Percentiles rank a stretch among this genome's conserved stretches.
These are phyloP conservation scores for Melastoma candidum DNA, from an alignment of 441 rosid genomes.

Conservation along the genomic window DNA sequence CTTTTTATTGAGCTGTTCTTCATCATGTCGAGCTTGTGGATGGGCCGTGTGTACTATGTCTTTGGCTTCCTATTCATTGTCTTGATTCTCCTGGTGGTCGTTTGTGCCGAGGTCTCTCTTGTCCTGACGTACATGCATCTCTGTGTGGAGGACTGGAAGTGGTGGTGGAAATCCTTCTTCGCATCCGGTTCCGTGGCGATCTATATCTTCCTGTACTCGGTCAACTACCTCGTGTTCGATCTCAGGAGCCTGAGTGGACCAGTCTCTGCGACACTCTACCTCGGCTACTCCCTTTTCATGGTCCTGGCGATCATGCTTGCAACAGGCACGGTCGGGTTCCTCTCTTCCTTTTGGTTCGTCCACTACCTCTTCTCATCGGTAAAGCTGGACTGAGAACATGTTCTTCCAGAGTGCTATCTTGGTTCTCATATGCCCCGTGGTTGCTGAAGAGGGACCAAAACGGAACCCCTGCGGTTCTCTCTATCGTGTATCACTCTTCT, in stretches of 20 bases:
- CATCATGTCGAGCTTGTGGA: constrained; percentile 77
- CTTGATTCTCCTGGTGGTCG: constrained; percentile 59
- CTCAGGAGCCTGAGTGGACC: constrained; percentile 76
- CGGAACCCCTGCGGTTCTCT: constrained; percentile 2
- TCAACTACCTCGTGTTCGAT: constrained; percentile 68
- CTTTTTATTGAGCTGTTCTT: constrained; percentile 80
- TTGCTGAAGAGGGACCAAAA: background rate
- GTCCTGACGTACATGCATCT: constrained; percentile 78
- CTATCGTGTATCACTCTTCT: constrained; percentile 6
- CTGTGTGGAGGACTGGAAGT: constrained; percentile 76
- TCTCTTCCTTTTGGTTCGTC: constrained; percentile 81
- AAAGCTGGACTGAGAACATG: constrained; percentile 51
- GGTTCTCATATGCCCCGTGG: too few species aligned
- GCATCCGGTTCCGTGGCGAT: constrained; percentile 81
- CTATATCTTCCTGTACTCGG: constrained; percentile 66
- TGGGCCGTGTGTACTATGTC: constrained; percentile 70
- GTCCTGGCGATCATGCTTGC: constrained; percentile 73
- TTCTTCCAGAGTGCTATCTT: too few species aligned
- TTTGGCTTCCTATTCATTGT: constrained; percentile 65
- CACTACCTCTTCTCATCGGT: constrained; percentile 84
- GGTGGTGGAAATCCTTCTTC: constrained; percentile 94
- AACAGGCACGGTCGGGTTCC: constrained; percentile 75
- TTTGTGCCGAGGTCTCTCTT: constrained; percentile 72
- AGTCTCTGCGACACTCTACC: constrained; percentile 61
- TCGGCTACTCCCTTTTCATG: constrained; percentile 74